These are phyloP conservation scores for Pyronema omphalodes DNA, from an alignment of 495 filamentous ascomycete genomes.

Conservation along the genomic window DNA sequence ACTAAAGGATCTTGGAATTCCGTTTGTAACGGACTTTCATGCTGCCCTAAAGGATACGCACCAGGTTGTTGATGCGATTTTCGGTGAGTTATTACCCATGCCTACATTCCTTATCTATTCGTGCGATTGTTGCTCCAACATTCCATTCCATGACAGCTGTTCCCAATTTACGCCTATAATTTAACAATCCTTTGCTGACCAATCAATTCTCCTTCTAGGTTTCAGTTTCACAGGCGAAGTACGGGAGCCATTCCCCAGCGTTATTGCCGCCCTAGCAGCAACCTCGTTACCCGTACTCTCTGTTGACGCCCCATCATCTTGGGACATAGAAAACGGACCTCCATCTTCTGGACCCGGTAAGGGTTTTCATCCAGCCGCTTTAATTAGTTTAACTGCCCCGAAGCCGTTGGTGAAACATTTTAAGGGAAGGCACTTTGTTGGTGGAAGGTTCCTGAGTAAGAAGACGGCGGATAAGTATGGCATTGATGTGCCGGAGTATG, in stretches of 20 bases:
- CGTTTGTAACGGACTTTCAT: slow-evolving; percentile 68
- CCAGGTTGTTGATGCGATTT: slow-evolving; percentile 84
- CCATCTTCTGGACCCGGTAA: slow-evolving; percentile 59
- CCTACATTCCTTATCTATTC: slow-evolving; percentile 1
- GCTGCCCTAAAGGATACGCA: slow-evolving; percentile 45
- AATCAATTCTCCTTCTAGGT: slow-evolving; percentile 29
- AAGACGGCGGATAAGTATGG: slow-evolving; percentile 74
- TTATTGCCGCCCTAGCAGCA: slow-evolving; percentile 57
- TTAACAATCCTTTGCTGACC: slow-evolving; percentile 5
- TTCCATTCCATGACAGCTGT: background rate
- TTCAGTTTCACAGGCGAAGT: slow-evolving; percentile 90
- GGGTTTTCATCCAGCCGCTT: slow-evolving; percentile 53
- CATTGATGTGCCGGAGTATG: slow-evolving; percentile 64
- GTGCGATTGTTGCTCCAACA: background rate
- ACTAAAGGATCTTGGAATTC: slow-evolving; percentile 60
- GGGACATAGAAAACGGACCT: slow-evolving; percentile 78
- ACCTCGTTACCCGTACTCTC: slow-evolving; percentile 61
- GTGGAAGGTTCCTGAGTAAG: slow-evolving; percentile 64
- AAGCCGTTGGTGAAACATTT: slow-evolving; percentile 83
- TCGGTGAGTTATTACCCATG: slow-evolving; percentile 35
- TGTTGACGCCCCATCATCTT: slow-evolving; percentile 82
- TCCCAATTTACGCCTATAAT: too few relatives aligned
- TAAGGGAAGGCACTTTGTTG: slow-evolving; percentile 70
- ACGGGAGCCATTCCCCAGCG: slow-evolving; percentile 67
- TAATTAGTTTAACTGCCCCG: slow-evolving; percentile 84